phyloP scores from a whole-genome alignment of 192 early-diverging fungal genomes.

The Entomortierella chlamydospora region DNA sequence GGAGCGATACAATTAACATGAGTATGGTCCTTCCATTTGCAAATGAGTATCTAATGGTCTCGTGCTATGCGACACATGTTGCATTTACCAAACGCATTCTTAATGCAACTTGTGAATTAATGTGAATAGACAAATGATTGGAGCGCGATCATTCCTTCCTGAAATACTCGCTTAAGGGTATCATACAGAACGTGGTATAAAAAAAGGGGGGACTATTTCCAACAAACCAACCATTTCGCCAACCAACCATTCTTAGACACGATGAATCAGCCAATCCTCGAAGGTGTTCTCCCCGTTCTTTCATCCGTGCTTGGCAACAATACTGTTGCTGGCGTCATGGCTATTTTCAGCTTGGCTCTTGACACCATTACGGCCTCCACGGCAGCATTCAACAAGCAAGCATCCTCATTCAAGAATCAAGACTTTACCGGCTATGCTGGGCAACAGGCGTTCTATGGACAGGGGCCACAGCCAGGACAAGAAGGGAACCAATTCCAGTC shows the following conservation, averaged over 20 bases:
- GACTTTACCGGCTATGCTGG: not conserved
- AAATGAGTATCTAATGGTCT: not conserved
- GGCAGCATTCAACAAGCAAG: conserved; percentile 3
- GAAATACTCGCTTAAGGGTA: not conserved
- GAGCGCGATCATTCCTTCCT: not conserved
- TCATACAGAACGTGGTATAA: not conserved
- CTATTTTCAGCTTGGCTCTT: conserved; percentile 34
- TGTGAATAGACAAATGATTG: not conserved
- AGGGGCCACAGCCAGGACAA: not conserved
- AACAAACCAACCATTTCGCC: too few species aligned
- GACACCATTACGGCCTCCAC: conserved; percentile 21
- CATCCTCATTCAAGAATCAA: conserved; percentile 7
- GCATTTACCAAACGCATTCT: conserved; percentile 24
- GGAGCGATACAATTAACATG: not conserved
- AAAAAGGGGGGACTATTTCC: not conserved
- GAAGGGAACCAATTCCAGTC: conserved; percentile 16
- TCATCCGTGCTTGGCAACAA: conserved; percentile 46
- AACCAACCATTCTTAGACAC: not conserved
- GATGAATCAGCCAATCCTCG: conserved; percentile 38
- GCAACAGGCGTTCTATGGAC: not conserved
- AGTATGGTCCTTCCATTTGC: not conserved
- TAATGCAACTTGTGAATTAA: not conserved
- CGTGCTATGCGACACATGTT: not conserved
- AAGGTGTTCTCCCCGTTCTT: conserved; percentile 34
- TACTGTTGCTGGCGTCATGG: conserved; percentile 37